phyloP scores from a whole-genome alignment of 768 basidiomycete species.

The Fistulinella prunicolor region DNA sequence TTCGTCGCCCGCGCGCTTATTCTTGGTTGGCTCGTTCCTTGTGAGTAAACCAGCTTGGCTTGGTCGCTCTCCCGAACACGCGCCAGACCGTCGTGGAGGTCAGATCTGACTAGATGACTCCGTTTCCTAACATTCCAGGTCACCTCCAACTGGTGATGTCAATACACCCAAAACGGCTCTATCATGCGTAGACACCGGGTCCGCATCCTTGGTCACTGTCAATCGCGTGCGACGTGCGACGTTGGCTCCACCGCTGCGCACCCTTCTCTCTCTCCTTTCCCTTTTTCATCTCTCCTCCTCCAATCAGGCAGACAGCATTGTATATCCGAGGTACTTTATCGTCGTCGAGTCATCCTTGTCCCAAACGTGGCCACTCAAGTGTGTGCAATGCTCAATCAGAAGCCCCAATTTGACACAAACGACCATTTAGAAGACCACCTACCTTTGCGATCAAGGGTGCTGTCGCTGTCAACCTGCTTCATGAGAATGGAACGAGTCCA shows the following conservation, averaged over 20 bases:
- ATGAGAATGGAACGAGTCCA: slow-evolving; percentile 30
- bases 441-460: slow-evolving; percentile 26
- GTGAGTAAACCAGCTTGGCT: too few relatives aligned
- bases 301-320: slow-evolving; percentile 5
- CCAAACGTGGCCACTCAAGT: slow-evolving; percentile 11
- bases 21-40: too few relatives aligned
- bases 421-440: slow-evolving; percentile 21
- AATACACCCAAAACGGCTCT: too few relatives aligned
- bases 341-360: slow-evolving; percentile 3
- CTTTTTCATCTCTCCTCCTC: background rate
- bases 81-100: too few relatives aligned
- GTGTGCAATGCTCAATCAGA: slow-evolving; percentile 7
- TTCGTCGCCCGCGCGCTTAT: too few relatives aligned
- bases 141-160: too few relatives aligned
- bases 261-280: background rate
- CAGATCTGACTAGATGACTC: too few relatives aligned
- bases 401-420: slow-evolving; percentile 19
- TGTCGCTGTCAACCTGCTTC: slow-evolving; percentile 20
- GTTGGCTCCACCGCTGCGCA: slow-evolving; percentile 12
- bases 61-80: too few relatives aligned
- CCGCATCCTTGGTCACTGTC: too few relatives aligned
- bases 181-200: too few relatives aligned
- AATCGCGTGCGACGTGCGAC: too few relatives aligned
- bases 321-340: slow-evolving; percentile 18
- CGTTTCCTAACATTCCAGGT: too few relatives aligned